Evolutionary conservation across 495 filamentous ascomycete genomes (phyloP), one percentile per base, ranked within the genome.

Genomic region (Daldinia childiae): DNA sequence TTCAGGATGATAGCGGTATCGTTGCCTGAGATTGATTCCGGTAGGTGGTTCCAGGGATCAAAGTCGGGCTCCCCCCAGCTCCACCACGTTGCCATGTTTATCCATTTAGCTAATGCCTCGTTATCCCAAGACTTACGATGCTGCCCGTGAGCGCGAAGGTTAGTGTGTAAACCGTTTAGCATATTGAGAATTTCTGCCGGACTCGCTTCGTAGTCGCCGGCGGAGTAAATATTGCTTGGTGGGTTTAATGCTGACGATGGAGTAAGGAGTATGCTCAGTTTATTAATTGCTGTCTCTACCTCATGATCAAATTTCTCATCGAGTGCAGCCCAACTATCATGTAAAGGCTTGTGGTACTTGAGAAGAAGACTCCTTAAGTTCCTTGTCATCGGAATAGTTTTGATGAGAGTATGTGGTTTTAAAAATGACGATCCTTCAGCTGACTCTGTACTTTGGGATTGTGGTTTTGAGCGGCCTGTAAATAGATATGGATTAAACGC

Each of bases 11-110:
- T 8, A 7, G 26, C 17, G 5, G 59, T 36, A 30, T 24, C 2
- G 11, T 52, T 45, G 4, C 15, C 34, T 0, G 30, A 30, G 19
- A 52, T 52, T 1, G 17, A 51, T 15, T 26, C 29, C 15, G 29
- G 43, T 30, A 52, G 11, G 45, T 51, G 14, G 11, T 26, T 24
- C 19, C 59, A 24, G 4, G 36, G 21, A 4, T 12, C 24, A 5
- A 58, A 58, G 4, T 52, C 29, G 5, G 59, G 43, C 11, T 50
- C 41, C 14, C 8, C 59, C 59, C 59, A 62, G 24, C 17, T n/a
- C 59, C 59, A 62, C 59, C 59, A 62, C 11, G 59, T 30, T 14
- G 43, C 45, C 29, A 62, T 12, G 17, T 30, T 62, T 19, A 45
- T 26, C 59, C 59, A 62, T 11, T 62, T 43, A 21, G 21, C 6